Evolutionary conservation across 768 basidiomycete species (phyloP), one percentile per base, ranked within the genome.

Genomic region (Lentinula edodes): DNA sequence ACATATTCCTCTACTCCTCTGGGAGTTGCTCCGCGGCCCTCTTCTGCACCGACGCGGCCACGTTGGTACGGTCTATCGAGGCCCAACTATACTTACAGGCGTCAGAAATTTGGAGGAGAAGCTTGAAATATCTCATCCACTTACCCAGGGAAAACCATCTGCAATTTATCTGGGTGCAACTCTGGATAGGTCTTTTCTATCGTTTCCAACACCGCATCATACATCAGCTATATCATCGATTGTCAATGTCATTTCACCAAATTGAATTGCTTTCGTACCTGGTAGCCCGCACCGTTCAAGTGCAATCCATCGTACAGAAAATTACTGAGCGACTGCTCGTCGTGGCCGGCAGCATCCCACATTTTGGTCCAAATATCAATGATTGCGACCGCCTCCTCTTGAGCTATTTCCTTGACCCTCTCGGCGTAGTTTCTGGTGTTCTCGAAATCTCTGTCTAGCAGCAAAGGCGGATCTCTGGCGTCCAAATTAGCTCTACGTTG

Each of bases 301-400:
- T 97, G 95, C 55, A 97, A 73, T 2, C 95, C 95, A 69, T 97
- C 95, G 45, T 69, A 73, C 58, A 91, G 71, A 68, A 80, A 89
- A 48, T 66, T 73, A 32, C 73, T 76, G 53, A 91, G 73, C 1
- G 74, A 75, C 34, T 73, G 71, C 69, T 88, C 85, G 6, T 83
- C 75, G 63, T 81, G 73, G 0, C 85, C 90, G n/a, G 88, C 85
- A 5, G 80, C 85, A n/a, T 86, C 78, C 79, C 86, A 92, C n/a
- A 96, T 65, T 15, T 70, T 75, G 9, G 79, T 84, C 88, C 90
- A 95, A 10, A 87, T 75, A 73, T 97, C 93, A 0, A 89, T 83
- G 9, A 88, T 80, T 0, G 83, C 80, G 2, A 95, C 80, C 1
- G 72, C 70, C 61, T 82, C 77, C 61, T 80, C 77, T 59, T 67